Evolutionary conservation across 2,329 filamentous ascomycete genomes (phyloP).

Genomic region (Colletotrichum sp.): DNA sequence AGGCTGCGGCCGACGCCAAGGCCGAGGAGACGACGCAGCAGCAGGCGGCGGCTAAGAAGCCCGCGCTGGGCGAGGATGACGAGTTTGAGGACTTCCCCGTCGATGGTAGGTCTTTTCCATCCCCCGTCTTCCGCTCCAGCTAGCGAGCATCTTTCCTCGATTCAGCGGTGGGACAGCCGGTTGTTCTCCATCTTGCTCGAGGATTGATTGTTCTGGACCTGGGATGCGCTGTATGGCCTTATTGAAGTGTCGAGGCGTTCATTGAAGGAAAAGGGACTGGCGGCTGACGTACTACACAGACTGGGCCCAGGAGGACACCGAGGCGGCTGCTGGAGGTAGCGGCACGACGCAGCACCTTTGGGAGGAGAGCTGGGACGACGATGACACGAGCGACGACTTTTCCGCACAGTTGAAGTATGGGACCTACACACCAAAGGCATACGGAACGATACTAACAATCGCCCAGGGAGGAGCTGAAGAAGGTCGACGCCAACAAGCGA

Average conservation of each 20-base stretch:
- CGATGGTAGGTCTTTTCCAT: constrained; percentile 69
- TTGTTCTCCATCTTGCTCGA: not conserved
- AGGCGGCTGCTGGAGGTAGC: constrained; percentile 69
- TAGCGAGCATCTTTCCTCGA: not conserved
- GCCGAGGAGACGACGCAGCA: constrained; percentile 62
- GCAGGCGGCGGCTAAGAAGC: constrained; percentile 44
- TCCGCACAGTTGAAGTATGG: constrained; percentile 90
- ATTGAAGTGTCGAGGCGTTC: not conserved
- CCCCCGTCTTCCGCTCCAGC: not conserved
- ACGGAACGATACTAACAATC: constrained; percentile 11
- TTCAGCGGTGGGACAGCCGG: not conserved
- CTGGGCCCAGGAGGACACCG: constrained; percentile 91
- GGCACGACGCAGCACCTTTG: constrained; percentile 81
- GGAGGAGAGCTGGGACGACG: constrained; percentile 99
- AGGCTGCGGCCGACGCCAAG: constrained; percentile 39
- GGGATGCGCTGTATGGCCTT: not conserved
- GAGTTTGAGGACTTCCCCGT: constrained; percentile 99
- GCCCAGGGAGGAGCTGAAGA: constrained; percentile 86
- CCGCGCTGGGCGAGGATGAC: constrained; percentile 91
- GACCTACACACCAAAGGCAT: constrained; percentile 17
- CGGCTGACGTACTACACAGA: constrained; percentile 56
- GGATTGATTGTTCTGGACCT: not conserved
- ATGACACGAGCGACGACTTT: constrained; percentile 96
- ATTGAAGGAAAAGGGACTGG: not conserved
- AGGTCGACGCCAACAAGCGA: constrained; percentile 80